Conservation (phyloP, 2,329 filamentous ascomycete species). For the Amauroascus niger region DNA sequence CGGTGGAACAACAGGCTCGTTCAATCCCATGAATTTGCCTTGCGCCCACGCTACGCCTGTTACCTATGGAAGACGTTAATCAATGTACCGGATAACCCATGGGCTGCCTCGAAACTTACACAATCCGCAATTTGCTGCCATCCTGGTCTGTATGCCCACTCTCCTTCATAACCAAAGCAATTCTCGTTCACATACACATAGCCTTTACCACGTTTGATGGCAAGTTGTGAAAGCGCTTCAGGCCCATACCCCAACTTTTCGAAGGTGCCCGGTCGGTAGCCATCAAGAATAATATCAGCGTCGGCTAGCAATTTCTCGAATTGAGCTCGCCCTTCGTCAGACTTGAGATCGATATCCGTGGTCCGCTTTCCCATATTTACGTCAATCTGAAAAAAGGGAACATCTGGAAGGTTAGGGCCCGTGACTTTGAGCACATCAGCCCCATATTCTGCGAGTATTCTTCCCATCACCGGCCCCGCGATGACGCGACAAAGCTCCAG, state of each 20-base stretch:
- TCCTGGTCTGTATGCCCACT: conserved; percentile 55
- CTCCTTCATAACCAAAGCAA: conserved; percentile 57
- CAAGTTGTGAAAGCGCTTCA: conserved; percentile 44
- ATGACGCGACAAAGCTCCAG: conserved; percentile 68
- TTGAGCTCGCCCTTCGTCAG: conserved; percentile 40
- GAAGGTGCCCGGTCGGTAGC: conserved; percentile 58
- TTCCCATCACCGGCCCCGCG: conserved; percentile 61
- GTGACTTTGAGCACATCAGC: conserved; percentile 66
- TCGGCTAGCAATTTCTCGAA: conserved; percentile 54
- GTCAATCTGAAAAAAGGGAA: conserved; percentile 63
- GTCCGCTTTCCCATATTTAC: conserved; percentile 63
- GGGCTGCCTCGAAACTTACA: conserved; percentile 33
- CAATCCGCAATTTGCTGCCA: conserved; percentile 67
- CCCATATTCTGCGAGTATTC: conserved; percentile 64
- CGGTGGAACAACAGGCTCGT: conserved; percentile 34
- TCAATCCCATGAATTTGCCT: conserved; percentile 34
- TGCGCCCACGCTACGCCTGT: conserved; percentile 36
- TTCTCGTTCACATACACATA: conserved; percentile 62
- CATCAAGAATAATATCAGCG: conserved; percentile 58
- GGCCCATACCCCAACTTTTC: conserved; percentile 55
- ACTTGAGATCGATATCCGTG: conserved; percentile 53
- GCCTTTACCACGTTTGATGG: conserved; percentile 48
- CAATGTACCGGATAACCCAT: background rate
- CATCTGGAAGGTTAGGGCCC: conserved; percentile 56
- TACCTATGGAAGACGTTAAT: conserved; percentile 24